phyloP scores from a whole-genome alignment of 495 filamentous ascomycete genomes.

The Pseudoneurospora amorphoporcata region DNA sequence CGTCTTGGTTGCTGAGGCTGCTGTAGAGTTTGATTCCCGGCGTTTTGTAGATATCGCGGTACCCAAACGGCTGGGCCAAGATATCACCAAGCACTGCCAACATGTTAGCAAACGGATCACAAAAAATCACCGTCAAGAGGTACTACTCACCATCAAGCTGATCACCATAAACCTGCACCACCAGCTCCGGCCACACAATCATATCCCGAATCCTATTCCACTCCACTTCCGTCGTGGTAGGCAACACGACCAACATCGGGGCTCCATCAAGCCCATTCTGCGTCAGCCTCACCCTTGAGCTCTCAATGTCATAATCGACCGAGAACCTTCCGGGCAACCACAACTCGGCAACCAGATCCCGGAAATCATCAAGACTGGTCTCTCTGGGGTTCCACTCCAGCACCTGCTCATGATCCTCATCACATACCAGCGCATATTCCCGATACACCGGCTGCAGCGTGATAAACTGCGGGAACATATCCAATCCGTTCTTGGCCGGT shows the following conservation, averaged over 20 bases:
- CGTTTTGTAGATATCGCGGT: slow-evolving; percentile 14
- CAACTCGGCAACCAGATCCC: background rate
- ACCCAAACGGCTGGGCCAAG: slow-evolving; percentile 10
- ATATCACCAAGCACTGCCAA: background rate
- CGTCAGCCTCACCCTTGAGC: background rate
- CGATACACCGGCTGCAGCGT: slow-evolving; percentile 12
- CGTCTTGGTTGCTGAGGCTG: background rate
- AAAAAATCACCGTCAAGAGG: background rate
- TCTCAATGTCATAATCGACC: background rate
- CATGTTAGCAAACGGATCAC: background rate
- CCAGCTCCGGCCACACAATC: slow-evolving; percentile 10
- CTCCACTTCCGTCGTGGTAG: slow-evolving; percentile 6
- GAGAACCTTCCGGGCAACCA: background rate
- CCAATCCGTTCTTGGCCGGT: background rate
- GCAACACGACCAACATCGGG: slow-evolving; percentile 9
- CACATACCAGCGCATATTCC: slow-evolving; percentile 1
- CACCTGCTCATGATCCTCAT: background rate
- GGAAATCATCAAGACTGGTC: background rate
- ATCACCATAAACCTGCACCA: background rate
- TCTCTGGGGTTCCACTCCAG: background rate
- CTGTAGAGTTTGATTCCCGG: background rate
- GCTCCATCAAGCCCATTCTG: background rate
- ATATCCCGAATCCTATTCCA: slow-evolving; percentile 8
- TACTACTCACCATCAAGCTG: background rate
- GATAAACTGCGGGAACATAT: slow-evolving; percentile 11